Evolutionary conservation across 2,329 filamentous ascomycete genomes (phyloP).

Genomic region (Intubia oerlemansii): DNA sequence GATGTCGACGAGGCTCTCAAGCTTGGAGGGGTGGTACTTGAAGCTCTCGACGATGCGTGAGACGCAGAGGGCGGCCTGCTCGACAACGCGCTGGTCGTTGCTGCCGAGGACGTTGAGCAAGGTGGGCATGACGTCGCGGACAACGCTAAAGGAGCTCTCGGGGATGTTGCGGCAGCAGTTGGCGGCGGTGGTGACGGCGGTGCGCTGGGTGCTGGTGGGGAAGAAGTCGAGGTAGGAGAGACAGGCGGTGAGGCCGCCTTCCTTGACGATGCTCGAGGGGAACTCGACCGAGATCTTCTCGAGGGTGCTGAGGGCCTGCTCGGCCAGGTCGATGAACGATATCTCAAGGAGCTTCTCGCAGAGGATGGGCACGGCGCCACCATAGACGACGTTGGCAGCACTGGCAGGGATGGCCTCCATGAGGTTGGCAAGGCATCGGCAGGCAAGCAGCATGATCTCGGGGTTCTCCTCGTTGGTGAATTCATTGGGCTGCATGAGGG

Average conservation of each 20-base stretch:
- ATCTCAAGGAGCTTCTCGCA: slow-evolving; percentile 94
- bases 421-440: slow-evolving; percentile 83
- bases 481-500: slow-evolving; percentile 78
- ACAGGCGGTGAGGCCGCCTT: slow-evolving; percentile 89
- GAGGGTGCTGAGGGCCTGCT: slow-evolving; percentile 87
- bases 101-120: slow-evolving; percentile 76
- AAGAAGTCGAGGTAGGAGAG: slow-evolving; percentile 95
- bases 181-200: slow-evolving; percentile 88
- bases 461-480: slow-evolving; percentile 70
- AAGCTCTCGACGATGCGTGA: slow-evolving; percentile 95
- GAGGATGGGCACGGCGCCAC: slow-evolving; percentile 82
- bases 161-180: slow-evolving; percentile 97
- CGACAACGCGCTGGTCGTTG: slow-evolving; percentile 89
- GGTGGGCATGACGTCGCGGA: slow-evolving; percentile 91
- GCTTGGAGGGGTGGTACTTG: slow-evolving; percentile 64
- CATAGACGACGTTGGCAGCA: slow-evolving; percentile 89
- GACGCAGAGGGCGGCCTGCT: slow-evolving; percentile 89
- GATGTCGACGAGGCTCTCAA: slow-evolving; percentile 81
- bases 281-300: slow-evolving; percentile 97
- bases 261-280: slow-evolving; percentile 81
- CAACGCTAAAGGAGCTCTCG: slow-evolving; percentile 76
- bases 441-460: slow-evolving; percentile 92
- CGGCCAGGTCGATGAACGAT: slow-evolving; percentile 88
- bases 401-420: slow-evolving; percentile 93
- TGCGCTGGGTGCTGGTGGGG: slow-evolving; percentile 86